Percentiles rank a stretch among this genome's conserved stretches.
These are phyloP conservation scores for Zygoascus meyerae DNA, from an alignment of 1,139 yeast species.

Conservation along the genomic window DNA sequence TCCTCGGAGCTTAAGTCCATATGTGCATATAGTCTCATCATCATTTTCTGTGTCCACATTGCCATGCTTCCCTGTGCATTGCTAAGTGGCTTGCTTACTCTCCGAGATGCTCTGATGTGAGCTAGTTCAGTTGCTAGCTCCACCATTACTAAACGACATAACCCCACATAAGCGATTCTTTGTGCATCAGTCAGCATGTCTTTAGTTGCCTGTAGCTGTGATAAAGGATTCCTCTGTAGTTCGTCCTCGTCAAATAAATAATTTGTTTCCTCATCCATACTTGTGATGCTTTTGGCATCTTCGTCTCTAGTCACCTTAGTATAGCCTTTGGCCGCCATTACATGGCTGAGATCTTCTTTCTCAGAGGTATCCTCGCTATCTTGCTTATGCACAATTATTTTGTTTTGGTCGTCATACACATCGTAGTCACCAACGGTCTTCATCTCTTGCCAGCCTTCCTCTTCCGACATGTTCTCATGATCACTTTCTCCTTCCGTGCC, in stretches of 20 bases:
- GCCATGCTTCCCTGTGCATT: constrained; percentile 75
- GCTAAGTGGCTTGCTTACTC: constrained; percentile 45
- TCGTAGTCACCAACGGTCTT: constrained; percentile 54
- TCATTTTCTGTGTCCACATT: constrained; percentile 75
- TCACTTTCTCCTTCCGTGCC: constrained; percentile 4
- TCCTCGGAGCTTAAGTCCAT: constrained; percentile 69
- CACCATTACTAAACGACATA: constrained; percentile 66
- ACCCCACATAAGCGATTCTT: constrained; percentile 86
- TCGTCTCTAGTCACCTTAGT: constrained; percentile 90
- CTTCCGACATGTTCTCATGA: constrained; percentile 14
- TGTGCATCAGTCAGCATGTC: constrained; percentile 77
- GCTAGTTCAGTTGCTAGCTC: constrained; percentile 81
- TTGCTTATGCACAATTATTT: constrained; percentile 35
- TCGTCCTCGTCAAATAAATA: constrained; percentile 58
- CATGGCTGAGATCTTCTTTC: constrained; percentile 21
- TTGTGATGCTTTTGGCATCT: constrained; percentile 65
- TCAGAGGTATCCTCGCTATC: constrained; percentile 20
- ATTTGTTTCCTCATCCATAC: constrained; percentile 73
- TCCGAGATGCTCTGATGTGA: constrained; percentile 39
- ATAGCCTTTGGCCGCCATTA: constrained; percentile 48
- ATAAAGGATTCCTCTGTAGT: constrained; percentile 45
- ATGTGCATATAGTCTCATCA: constrained; percentile 73
- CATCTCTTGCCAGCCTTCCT: constrained; percentile 51
- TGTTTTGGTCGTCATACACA: constrained; percentile 54
- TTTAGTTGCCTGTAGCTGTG: constrained; percentile 74